phyloP scores from a whole-genome alignment of 805 yeast genomes.

The Teunomyces atbi region DNA sequence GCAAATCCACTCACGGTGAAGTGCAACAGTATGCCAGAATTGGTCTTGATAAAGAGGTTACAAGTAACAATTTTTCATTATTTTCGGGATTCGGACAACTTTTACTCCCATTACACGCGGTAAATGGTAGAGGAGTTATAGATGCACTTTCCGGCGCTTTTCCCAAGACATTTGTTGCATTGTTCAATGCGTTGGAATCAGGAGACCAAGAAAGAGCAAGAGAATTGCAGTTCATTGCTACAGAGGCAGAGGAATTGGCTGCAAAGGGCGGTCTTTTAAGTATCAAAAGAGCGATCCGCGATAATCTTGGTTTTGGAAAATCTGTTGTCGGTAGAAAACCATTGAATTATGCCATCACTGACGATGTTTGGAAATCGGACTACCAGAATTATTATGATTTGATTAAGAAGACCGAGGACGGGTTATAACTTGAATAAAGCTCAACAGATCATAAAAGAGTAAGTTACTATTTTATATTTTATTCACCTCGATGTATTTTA shows the following conservation, averaged over 20 bases:
- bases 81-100: conserved; percentile 55
- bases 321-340: conserved; percentile 48
- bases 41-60: conserved; percentile 40
- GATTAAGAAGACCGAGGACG: conserved; percentile 7
- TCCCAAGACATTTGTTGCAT: conserved; percentile 47
- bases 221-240: conserved; percentile 39
- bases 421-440: not conserved
- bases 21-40: conserved; percentile 46
- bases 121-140: conserved; percentile 51
- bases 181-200: conserved; percentile 36
- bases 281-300: conserved; percentile 42
- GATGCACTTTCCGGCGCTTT: conserved; percentile 54
- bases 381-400: conserved; percentile 6
- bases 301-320: conserved; percentile 42
- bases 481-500: too few relatives aligned
- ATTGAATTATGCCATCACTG: conserved; percentile 32
- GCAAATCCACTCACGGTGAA: conserved; percentile 52
- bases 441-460: not conserved
- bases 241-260: conserved; percentile 47
- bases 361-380: conserved; percentile 6
- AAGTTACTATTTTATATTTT: not conserved
- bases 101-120: conserved; percentile 44
- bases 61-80: conserved; percentile 36
- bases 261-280: conserved; percentile 46
- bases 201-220: conserved; percentile 44